Evolutionary conservation across 331 rosid genomes (phyloP), one percentile per base, ranked within the genome.

Genomic region (Dryas integrifolia): DNA sequence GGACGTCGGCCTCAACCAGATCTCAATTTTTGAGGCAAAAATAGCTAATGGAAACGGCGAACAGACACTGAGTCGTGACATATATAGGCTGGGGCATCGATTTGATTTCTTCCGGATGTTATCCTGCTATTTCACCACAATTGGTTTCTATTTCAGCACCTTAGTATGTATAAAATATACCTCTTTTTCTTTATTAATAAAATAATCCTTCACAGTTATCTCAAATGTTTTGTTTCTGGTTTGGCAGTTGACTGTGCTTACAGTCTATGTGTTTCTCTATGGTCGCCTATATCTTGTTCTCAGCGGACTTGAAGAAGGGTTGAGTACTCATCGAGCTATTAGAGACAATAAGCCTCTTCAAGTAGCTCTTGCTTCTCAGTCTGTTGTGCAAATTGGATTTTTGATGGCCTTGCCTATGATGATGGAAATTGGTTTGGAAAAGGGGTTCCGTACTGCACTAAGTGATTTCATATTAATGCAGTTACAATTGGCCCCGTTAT

Each of bases 1-100:
- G 75, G 97, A 94, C 39, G 98, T 94, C 51, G 97, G 98, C 80
- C 97, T 94, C 46, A 90, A 94, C 83, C 98, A 94, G 86, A 94
- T 94, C 80, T 94, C 98, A 9, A 89, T 86, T 89, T 94, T 94
- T 80, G 98, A 94, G 85, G 98, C 98, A 70, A 94, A 94, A 77
- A 91, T 94, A 58, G 96, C 98, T 59, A 92, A 90, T 58, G 98
- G 98, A 18, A 94, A 94, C 2, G 97, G 98, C 4, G 97, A 94
- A 74, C 98, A 88, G 88, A 94, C 98, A 15, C 63, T 94, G 84
- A 94, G 98, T 75, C 94, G 97, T 57, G 98, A 94, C 84, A 84
- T 94, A 47, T 94, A 91, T 56, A 84, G 98, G 81, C 97, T 94
- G 67, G 98, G 98, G 2, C 98, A 94, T 79, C 90, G 96, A 51